A percentile compares a stretch with the other conserved stretches of the same genome.
These are phyloP conservation scores for Leccinum boreale DNA, from an alignment of 768 basidiomycete species.

Conservation along the genomic window DNA sequence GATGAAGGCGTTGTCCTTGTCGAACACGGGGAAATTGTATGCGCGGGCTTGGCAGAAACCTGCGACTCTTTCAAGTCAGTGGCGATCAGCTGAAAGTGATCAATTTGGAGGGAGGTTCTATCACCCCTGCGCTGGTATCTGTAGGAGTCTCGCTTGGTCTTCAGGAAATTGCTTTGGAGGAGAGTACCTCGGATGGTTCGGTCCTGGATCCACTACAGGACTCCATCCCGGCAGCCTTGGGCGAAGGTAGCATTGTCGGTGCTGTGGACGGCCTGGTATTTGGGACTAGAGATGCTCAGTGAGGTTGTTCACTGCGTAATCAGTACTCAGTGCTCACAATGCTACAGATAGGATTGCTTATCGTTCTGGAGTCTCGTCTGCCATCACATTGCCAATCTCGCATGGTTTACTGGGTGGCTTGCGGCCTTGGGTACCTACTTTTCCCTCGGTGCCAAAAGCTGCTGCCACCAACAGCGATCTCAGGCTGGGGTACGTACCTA, in stretches of 20 bases:
- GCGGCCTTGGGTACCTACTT: constrained; percentile 60
- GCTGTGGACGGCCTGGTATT: constrained; percentile 67
- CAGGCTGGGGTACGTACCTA: too few relatives aligned
- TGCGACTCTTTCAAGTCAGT: constrained; percentile 14
- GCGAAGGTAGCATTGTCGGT: constrained; percentile 42
- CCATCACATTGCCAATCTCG: constrained; percentile 56
- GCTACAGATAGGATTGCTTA: constrained; percentile 57
- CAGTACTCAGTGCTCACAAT: constrained; percentile 1
- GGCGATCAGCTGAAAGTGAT: constrained; percentile 12
- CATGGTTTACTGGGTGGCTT: constrained; percentile 60
- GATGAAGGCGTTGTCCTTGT: constrained; percentile 42
- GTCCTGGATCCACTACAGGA: constrained; percentile 47
- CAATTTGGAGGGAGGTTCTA: constrained; percentile 62
- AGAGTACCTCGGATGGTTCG: constrained; percentile 63
- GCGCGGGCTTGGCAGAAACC: constrained; percentile 31
- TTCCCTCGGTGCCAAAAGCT: constrained; percentile 50
- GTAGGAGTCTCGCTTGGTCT: constrained; percentile 65
- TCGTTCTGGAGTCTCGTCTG: constrained; percentile 68
- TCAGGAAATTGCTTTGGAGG: constrained; percentile 62
- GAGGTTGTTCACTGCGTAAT: constrained; percentile 14
- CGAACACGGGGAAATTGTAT: constrained; percentile 51
- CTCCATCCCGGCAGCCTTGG: constrained; percentile 32
- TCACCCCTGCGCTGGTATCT: constrained; percentile 60
- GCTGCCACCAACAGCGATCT: too few relatives aligned
- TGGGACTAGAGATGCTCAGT: constrained; percentile 49